A percentile compares a stretch with the other conserved stretches of the same genome.
phyloP scores from a whole-genome alignment of 2,329 filamentous ascomycete species.

The Albophoma yamanashiensis region DNA sequence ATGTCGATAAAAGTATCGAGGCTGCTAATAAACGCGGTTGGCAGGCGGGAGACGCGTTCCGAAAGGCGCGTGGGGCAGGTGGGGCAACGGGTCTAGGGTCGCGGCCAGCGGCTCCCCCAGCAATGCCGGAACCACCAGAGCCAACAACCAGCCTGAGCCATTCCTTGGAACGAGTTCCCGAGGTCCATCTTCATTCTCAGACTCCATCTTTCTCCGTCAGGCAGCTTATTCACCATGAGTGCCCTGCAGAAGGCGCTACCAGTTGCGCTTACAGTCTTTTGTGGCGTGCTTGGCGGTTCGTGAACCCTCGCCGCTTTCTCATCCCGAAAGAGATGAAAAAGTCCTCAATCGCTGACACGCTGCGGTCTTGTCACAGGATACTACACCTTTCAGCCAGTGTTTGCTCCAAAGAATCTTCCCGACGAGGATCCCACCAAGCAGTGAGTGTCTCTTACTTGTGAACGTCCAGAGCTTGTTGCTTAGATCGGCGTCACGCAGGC shows the following conservation, averaged over 20 bases:
- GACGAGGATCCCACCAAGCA: not conserved
- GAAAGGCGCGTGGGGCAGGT: slow-evolving; percentile 2
- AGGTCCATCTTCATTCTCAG: not conserved
- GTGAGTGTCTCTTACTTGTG: not conserved
- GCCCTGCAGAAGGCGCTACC: slow-evolving; percentile 23
- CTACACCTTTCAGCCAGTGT: slow-evolving; percentile 25
- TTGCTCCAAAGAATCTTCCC: slow-evolving; percentile 13
- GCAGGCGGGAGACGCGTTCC: slow-evolving; percentile 15
- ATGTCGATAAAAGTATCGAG: not conserved
- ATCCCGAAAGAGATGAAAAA: not conserved
- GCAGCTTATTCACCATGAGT: slow-evolving; percentile 14
- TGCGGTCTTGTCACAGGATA: slow-evolving; percentile 13
- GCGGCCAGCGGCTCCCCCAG: not conserved
- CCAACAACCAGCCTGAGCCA: not conserved
- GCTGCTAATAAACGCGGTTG: slow-evolving; percentile 14
- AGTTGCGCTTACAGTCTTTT: slow-evolving; percentile 23
- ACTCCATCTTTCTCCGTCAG: not conserved
- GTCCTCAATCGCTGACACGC: not conserved
- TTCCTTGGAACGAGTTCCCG: not conserved
- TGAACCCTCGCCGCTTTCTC: not conserved
- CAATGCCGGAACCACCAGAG: not conserved
- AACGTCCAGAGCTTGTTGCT: not conserved
- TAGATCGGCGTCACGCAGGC: not conserved
- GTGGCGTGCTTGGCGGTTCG: slow-evolving; percentile 24
- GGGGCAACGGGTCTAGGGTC: not conserved